Base-by-base conservation (phyloP, 345 rosid genomes). In the Psidium friedrichsthalianum region DNA sequence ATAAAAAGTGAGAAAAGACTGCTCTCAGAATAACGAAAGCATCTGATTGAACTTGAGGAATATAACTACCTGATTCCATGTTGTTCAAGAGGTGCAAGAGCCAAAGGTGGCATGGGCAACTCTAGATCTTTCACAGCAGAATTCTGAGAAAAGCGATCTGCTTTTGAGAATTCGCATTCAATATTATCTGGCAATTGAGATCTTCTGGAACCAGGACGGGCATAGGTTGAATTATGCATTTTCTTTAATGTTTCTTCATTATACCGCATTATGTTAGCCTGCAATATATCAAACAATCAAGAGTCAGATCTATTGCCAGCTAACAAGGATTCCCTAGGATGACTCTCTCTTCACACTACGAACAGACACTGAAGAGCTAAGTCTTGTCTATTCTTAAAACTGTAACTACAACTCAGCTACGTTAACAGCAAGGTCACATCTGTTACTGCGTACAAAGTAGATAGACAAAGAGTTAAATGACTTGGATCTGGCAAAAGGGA, bases 41-140 rank as follows among this genome's bases (percentile, higher is more conserved):
- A 85, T 56, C 49, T 44, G 83, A 10, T 36, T 16, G 53, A 74
- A 8, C 13, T 54, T 56, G 40, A 74, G 82, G 52, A 40, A 86
- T 49, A 51, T 69, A 59, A 86, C n/a, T 92, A 95, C 99, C 98
- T 93, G 87, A 93, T 94, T 83, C 86, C 97, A 84, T 91, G 88
- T 74, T 90, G 87, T 85, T 85, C 94, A 53, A 93, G 78, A 20
- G 98, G 95, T 78, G 94, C 90, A 86, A 96, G 94, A 74, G 97
- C 90, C 86, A 91, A 84, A 86, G 98, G 98, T 84, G 99, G 98
- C 98, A 94, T 94, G 61, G 97, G 99, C 96, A 96, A 91, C 89
- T 94, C 98, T 83, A 92, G 87, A 92, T 96, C 98, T 87, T 90
- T 87, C 44, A 85, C 80, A 84, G 91, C 90, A 53, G 93, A 83